These are phyloP conservation scores for Dactylellina parvicollis DNA, from an alignment of 2,329 filamentous ascomycete species.

Conservation along the genomic window DNA sequence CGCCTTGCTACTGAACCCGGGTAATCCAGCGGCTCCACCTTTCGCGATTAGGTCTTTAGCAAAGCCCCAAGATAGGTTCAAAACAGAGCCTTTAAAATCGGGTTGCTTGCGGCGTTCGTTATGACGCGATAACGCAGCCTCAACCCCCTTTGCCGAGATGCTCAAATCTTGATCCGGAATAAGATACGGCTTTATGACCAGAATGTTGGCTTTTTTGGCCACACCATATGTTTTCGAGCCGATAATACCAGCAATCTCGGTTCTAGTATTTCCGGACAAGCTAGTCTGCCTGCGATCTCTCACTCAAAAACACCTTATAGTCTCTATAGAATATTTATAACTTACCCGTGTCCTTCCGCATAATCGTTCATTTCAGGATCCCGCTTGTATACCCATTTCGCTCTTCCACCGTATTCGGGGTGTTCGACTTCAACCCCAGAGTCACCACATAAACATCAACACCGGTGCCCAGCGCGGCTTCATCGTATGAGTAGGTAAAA, in stretches of 20 bases:
- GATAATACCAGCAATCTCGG: conserved; percentile 57
- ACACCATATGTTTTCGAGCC: conserved; percentile 61
- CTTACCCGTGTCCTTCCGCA: too few species aligned
- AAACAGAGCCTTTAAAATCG: conserved; percentile 61
- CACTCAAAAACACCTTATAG: too few species aligned
- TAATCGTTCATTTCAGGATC: too few species aligned
- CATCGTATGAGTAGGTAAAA: conserved; percentile 60
- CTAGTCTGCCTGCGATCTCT: too few species aligned
- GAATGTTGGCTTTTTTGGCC: conserved; percentile 64
- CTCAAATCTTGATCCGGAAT: too few species aligned
- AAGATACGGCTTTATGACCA: conserved; percentile 65
- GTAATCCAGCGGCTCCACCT: conserved; percentile 67
- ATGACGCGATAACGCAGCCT: conserved; percentile 64
- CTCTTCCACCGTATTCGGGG: conserved; percentile 58
- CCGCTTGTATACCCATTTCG: conserved; percentile 61
- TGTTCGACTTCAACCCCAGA: conserved; percentile 61
- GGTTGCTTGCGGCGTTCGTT: conserved; percentile 62
- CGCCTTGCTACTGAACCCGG: too few species aligned
- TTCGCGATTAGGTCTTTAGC: conserved; percentile 61
- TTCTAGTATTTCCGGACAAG: too few species aligned
- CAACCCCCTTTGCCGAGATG: conserved; percentile 59
- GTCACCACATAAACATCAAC: conserved; percentile 66
- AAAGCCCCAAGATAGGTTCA: conserved; percentile 69
- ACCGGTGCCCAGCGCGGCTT: conserved; percentile 60
- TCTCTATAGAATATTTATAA: conserved; percentile 58